Percentiles rank a stretch among this genome's conserved stretches.
Conservation (phyloP, 495 filamentous ascomycete species). For the Penicillium cataractarum region DNA sequence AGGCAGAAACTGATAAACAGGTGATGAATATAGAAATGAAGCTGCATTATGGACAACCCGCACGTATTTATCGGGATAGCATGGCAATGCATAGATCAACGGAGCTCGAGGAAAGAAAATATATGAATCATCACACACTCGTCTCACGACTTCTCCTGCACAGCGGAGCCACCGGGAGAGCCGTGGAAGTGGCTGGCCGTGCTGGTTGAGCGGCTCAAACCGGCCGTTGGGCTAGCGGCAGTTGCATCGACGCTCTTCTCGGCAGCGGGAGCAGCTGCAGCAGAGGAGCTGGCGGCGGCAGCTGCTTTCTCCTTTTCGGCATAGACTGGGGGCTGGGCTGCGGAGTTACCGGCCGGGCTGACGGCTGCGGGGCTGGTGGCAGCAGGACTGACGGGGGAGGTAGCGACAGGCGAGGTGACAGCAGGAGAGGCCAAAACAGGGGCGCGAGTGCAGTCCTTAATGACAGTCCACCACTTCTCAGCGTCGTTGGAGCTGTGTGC, state of each 20-base stretch:
- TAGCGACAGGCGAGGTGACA: slow-evolving; percentile 7
- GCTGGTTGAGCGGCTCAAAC: slow-evolving; percentile 33
- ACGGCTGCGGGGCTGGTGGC: background rate
- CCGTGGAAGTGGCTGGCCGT: slow-evolving; percentile 37
- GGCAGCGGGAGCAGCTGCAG: slow-evolving; percentile 8
- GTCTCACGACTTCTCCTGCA: slow-evolving; percentile 22
- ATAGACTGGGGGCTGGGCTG: slow-evolving; percentile 32
- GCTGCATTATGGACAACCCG: background rate
- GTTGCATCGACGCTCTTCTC: slow-evolving; percentile 10
- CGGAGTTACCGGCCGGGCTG: slow-evolving; percentile 1
- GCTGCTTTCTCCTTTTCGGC: slow-evolving; percentile 29
- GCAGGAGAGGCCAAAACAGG: slow-evolving; percentile 14
- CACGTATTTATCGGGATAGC: background rate
- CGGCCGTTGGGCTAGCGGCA: slow-evolving; percentile 14
- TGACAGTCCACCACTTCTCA: slow-evolving; percentile 78
- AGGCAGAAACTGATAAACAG: background rate
- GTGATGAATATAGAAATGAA: background rate
- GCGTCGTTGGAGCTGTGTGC: slow-evolving; percentile 76
- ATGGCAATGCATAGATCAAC: background rate
- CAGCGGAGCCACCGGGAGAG: slow-evolving; percentile 31
- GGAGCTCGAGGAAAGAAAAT: background rate
- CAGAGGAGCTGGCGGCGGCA: slow-evolving; percentile 13
- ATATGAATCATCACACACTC: background rate
- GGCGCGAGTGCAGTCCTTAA: slow-evolving; percentile 50
- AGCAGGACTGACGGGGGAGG: slow-evolving; percentile 12